phyloP scores from a whole-genome alignment of 306 rosid genomes.

The Dryas octopetala region DNA sequence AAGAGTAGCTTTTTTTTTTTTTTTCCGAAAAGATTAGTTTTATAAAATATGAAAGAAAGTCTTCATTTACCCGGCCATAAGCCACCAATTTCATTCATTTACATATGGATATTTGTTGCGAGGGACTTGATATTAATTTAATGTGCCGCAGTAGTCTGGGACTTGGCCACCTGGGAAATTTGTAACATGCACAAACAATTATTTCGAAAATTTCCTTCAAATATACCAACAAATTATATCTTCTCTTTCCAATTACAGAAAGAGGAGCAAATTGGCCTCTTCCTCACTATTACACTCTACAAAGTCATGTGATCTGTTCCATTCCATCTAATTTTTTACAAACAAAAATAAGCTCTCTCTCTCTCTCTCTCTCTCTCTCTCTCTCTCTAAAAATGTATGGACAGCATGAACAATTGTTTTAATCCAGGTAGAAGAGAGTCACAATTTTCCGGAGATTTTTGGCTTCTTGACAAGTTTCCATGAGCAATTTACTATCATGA shows the following conservation, averaged over 20 bases:
- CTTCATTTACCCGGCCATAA: too few species aligned
- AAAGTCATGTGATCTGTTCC: conserved; percentile 19
- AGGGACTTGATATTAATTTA: too few species aligned
- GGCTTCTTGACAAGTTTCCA: conserved; percentile 99
- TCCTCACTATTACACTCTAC: conserved; percentile 22
- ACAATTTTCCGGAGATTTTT: conserved; percentile 91
- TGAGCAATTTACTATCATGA: conserved; percentile 93
- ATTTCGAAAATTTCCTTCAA: not conserved
- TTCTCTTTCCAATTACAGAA: conserved; percentile 16
- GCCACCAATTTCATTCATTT: too few species aligned
- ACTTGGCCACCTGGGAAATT: too few species aligned
- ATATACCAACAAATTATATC: not conserved
- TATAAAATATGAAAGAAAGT: too few species aligned
- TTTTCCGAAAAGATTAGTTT: too few species aligned
- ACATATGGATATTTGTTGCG: too few species aligned
- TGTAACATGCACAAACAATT: too few species aligned
- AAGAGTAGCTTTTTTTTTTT: too few species aligned
- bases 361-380: conserved; percentile 19
- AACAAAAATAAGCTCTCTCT: conserved; percentile 27
- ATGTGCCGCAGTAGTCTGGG: too few species aligned
- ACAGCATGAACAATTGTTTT: conserved; percentile 32
- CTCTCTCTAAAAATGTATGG: conserved; percentile 41
- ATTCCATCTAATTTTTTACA: conserved; percentile 53
- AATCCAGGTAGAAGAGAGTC: conserved; percentile 94
- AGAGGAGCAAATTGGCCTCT: conserved; percentile 21